Conservation (phyloP, 2,329 filamentous ascomycete genomes). For the Macrophomina pseudophaseolina region DNA sequence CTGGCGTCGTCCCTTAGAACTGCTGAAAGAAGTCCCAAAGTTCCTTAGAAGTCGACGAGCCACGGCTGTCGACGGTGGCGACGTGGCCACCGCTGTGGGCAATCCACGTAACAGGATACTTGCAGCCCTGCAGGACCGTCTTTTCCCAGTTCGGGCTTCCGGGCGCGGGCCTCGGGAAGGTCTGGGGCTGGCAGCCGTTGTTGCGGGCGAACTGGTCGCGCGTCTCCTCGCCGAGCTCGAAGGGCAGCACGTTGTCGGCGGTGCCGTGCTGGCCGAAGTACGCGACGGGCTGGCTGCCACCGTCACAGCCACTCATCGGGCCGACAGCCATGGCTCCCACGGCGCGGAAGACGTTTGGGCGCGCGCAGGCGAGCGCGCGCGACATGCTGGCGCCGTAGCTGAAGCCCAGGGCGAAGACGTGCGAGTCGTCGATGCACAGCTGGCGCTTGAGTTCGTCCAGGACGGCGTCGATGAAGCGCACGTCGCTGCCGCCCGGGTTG, state of each 20-base stretch:
- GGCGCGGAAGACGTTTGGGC: slow-evolving; percentile 46
- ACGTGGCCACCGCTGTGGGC: not conserved
- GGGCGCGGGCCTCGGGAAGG: not conserved
- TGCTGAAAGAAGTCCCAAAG: too few species aligned
- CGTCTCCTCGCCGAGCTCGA: slow-evolving; percentile 41
- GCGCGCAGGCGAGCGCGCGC: slow-evolving; percentile 50
- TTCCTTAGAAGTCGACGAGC: too few species aligned
- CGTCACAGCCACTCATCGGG: slow-evolving; percentile 34
- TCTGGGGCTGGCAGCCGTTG: slow-evolving; percentile 41
- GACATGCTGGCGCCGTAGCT: slow-evolving; percentile 53
- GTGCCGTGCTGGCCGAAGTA: slow-evolving; percentile 50
- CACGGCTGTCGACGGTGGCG: too few species aligned
- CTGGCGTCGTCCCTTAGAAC: too few species aligned
- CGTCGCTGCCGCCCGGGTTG: slow-evolving; percentile 50
- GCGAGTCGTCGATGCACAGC: slow-evolving; percentile 50
- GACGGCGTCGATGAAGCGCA: slow-evolving; percentile 49
- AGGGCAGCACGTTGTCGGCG: slow-evolving; percentile 45
- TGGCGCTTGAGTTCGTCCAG: slow-evolving; percentile 44
- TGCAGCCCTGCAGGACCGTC: not conserved
- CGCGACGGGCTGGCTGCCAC: slow-evolving; percentile 47
- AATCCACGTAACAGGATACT: not conserved
- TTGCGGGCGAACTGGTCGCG: slow-evolving; percentile 46
- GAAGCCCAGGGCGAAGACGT: slow-evolving; percentile 52
- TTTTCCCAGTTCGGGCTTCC: not conserved
- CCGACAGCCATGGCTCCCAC: slow-evolving; percentile 40